Evolutionary conservation across 1,284 basidiomycete species (phyloP).

Genomic region (Omphalotus olearius): DNA sequence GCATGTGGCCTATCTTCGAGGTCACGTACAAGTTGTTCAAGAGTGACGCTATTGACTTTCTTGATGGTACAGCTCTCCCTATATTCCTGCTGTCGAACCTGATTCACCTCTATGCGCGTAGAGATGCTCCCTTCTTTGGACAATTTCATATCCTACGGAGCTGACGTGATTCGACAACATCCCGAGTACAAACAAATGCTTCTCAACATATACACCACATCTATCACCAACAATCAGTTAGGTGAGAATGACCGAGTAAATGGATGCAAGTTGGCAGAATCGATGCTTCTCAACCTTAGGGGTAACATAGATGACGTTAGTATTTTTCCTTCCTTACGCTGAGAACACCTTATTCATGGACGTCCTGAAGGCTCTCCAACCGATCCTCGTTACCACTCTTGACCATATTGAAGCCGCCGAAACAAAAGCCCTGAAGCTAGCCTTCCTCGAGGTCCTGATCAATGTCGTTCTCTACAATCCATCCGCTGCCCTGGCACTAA

Average conservation of each 20-base stretch:
- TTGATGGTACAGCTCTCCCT: slow-evolving; percentile 55
- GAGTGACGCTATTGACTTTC: slow-evolving; percentile 78
- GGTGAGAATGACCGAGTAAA: slow-evolving; percentile 83
- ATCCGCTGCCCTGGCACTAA: slow-evolving; percentile 66
- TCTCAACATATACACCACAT: slow-evolving; percentile 80
- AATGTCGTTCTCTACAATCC: slow-evolving; percentile 88
- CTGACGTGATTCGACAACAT: slow-evolving; percentile 69
- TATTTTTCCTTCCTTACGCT: slow-evolving; percentile 4
- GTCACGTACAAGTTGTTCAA: slow-evolving; percentile 85
- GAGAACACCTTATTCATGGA: not conserved
- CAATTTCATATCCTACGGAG: slow-evolving; percentile 87
- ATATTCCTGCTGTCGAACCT: not conserved
- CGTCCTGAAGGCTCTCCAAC: slow-evolving; percentile 32
- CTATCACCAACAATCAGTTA: slow-evolving; percentile 68
- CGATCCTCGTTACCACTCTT: slow-evolving; percentile 61
- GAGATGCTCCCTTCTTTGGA: slow-evolving; percentile 90
- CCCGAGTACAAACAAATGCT: slow-evolving; percentile 79
- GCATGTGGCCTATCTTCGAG: slow-evolving; percentile 87
- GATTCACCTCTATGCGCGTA: slow-evolving; percentile 22
- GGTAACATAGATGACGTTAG: slow-evolving; percentile 76
- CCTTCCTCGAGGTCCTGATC: slow-evolving; percentile 80
- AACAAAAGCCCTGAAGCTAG: slow-evolving; percentile 65
- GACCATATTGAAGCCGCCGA: slow-evolving; percentile 53
- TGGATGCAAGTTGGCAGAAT: slow-evolving; percentile 84
- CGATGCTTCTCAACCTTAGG: slow-evolving; percentile 74